Evolutionary conservation across 2,329 filamentous ascomycete genomes (phyloP).

Genomic region (Mycosphaerella sp.): DNA sequence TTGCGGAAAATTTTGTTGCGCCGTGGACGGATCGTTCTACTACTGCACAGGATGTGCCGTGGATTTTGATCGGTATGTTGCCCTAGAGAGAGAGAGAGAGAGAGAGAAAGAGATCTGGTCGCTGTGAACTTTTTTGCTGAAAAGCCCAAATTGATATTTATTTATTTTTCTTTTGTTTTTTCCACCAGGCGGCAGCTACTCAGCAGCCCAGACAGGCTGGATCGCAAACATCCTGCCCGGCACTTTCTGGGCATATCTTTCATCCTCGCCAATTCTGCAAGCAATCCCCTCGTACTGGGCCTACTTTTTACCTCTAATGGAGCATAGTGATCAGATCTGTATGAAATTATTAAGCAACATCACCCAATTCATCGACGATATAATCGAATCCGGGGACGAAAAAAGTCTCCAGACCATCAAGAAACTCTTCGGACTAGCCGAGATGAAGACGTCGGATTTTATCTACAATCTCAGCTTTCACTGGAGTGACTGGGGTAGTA

Average conservation of each 20-base stretch:
- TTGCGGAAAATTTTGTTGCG: conserved; percentile 8
- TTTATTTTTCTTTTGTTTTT: not conserved
- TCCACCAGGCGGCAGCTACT: conserved; percentile 51
- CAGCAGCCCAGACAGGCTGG: conserved; percentile 51
- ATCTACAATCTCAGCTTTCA: not conserved
- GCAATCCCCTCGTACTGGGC: not conserved
- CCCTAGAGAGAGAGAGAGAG: too few species aligned
- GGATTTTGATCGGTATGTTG: conserved; percentile 41
- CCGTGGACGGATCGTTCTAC: conserved; percentile 38
- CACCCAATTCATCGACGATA: not conserved
- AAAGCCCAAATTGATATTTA: not conserved
- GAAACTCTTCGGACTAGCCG: not conserved
- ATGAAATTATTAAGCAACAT: not conserved
- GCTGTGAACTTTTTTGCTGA: not conserved
- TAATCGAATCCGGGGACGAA: not conserved
- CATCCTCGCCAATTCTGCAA: not conserved
- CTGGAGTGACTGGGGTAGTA: not conserved
- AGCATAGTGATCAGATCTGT: not conserved
- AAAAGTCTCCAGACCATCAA: not conserved
- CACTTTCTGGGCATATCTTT: conserved; percentile 54
- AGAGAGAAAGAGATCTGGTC: not conserved
- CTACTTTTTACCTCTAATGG: not conserved
- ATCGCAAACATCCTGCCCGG: conserved; percentile 47
- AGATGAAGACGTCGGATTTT: not conserved
- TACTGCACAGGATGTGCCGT: conserved; percentile 49